These are phyloP conservation scores for Botrytis porri DNA, from an alignment of 2,329 filamentous ascomycete species.

Conservation along the genomic window DNA sequence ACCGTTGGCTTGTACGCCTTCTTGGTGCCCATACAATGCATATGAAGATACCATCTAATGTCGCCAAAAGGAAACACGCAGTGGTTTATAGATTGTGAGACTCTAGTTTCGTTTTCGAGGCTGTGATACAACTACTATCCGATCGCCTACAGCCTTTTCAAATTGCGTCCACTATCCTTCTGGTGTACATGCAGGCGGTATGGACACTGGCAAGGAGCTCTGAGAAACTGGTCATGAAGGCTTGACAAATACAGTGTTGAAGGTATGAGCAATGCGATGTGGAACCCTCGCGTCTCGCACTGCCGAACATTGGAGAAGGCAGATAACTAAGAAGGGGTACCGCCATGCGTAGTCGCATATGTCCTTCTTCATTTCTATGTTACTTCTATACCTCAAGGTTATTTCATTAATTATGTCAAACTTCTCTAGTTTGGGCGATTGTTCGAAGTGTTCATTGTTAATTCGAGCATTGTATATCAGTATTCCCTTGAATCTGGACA, in stretches of 20 bases:
- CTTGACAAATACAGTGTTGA: not conserved
- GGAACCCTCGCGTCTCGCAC: not conserved
- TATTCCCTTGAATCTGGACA: not conserved
- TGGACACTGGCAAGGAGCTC: not conserved
- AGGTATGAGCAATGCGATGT: not conserved
- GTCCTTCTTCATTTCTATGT: not conserved
- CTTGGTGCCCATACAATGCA: not conserved
- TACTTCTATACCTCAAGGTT: not conserved
- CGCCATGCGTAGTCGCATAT: not conserved
- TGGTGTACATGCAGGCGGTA: not conserved
- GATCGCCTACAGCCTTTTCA: not conserved
- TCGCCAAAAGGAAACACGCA: no score
- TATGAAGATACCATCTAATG: no score
- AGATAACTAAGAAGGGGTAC: not conserved
- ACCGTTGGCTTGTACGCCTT: not conserved
- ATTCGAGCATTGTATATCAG: not conserved
- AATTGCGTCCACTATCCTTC: not conserved
- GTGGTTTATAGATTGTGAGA: no score
- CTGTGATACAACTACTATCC: no score
- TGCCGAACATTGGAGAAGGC: not conserved
- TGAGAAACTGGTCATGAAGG: not conserved
- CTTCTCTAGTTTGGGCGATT: not conserved
- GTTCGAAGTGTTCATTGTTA: not conserved
- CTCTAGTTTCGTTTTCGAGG: no score
- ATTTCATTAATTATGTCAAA: not conserved